Base-by-base conservation (phyloP, 805 yeast species). In the Candida golubevii region DNA sequence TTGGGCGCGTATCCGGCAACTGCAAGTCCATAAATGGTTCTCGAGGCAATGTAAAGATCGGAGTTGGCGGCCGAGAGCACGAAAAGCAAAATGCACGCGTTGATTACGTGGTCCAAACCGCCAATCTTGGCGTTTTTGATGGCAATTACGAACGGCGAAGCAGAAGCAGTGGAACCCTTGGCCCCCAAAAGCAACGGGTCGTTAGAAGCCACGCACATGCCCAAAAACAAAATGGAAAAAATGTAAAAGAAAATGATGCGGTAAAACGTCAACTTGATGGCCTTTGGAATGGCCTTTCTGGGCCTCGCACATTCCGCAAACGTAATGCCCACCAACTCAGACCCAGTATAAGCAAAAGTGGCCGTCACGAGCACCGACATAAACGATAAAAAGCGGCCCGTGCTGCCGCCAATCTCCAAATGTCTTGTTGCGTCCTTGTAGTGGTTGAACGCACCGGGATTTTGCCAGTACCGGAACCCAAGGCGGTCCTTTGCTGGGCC, bases 291-390 rank as follows among this genome's bases (percentile, higher is more conserved):
- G 50, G 80, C 75, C 50, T 72, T 71, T 57, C 87, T 69, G 38
- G 91, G 73, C 74, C 70, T 78, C 52, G 79, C 71, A 39, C 85
- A 80, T 67, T 85, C 91, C 35, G 86, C 85, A 46, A 83, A 85
- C 8, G 88, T 81, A 47, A 84, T 75, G 59, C 85, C 88, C 48
- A 83, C 80, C 54, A 71, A 66, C 63, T 84, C 89, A 23, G 85
- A 77, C 54, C 89, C 90, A 34, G 80, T 74, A 58, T 72, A 85
- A 8, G 89, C 85, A 60, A 83, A 85, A 3, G 82, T 78, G 13
- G 86, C 83, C 35, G 79, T 74, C 38, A 80, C 83, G 41, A 83
- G 69, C 8, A 79, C 83, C n/a, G 82, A 71, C 44, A 72, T 71
- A 52, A 82, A 82, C 1, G 85, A 69, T 23, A 80, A 79, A 56